Base-by-base conservation (phyloP, 2,329 filamentous ascomycete species). In the Cephalotrichum gorgonifer region DNA sequence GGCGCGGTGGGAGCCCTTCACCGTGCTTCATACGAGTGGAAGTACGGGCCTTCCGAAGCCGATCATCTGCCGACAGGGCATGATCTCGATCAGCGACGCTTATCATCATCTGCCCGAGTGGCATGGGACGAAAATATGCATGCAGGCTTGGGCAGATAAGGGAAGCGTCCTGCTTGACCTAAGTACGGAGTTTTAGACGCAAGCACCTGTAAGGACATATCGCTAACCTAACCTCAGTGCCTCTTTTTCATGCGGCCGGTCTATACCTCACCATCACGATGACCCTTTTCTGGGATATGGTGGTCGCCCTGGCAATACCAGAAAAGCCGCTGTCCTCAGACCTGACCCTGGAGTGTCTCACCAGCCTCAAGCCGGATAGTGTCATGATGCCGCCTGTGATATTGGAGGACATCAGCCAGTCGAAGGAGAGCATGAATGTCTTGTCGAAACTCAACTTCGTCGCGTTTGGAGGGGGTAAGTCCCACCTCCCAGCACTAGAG, bases 41-140 rank as follows among this genome's bases (percentile, higher is more conserved):
- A 70, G 64, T 39, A 73, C 71, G 0, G 71, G 71, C 1, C 58
- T 71, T 3, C 71, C 71, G 0, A 73, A 71, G 54, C 70, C 71
- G 2, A 62, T 75, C n/a, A 52, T 69, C 9, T 55, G 60, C 20
- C 56, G 56, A 4, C 63, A 70, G 5, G 70, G 70, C 14, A 61
- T 67, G 57, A 11, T 68, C 14, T 59, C 65, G 1, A 55, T 65
- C 17, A 52, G 48, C 3, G 69, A 74, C 48, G 53, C 47, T 2
- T 59, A 57, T 26, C 60, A 60, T 23, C 44, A 57, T 3, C 33
- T 61, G 1, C 57, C 55, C 0, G 51, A 55, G 3, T 60, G 59
- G 47, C 28, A 61, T 15, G 60, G 58, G 1, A 47, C 49, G 3
- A 47, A 47, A 31, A 47, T 54, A 14, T 58, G 54, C 14, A 31